phyloP scores from a whole-genome alignment of 176 grass and related monocot genomes.

The Panicum miliaceum region DNA sequence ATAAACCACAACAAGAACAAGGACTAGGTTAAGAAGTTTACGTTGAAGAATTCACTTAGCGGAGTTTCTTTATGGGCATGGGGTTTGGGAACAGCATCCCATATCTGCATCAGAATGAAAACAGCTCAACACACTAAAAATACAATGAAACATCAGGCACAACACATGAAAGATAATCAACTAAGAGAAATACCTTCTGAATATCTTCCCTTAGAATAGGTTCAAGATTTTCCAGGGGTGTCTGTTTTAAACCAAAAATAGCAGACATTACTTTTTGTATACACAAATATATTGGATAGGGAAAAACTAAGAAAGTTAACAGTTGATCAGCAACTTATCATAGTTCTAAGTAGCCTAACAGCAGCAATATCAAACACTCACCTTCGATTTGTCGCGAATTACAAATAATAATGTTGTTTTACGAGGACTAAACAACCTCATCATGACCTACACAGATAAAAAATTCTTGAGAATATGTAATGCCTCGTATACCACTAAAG shows the following conservation, averaged over 20 bases:
- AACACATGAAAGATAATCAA: constrained; percentile 19
- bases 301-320: constrained; percentile 5
- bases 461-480: not conserved
- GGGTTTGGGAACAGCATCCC: constrained; percentile 90
- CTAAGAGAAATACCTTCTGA: constrained; percentile 68
- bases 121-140: constrained; percentile 7
- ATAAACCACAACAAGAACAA: constrained; percentile 27
- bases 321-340: not conserved
- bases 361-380: constrained; percentile 18
- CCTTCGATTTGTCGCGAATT: constrained; percentile 27
- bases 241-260: constrained; percentile 58
- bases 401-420: constrained; percentile 66
- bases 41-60: constrained; percentile 92
- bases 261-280: not conserved
- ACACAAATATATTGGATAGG: constrained; percentile 8
- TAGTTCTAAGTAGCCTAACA: constrained; percentile 21
- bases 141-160: constrained; percentile 6
- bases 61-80: constrained; percentile 91
- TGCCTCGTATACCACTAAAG: not conserved
- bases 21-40: constrained; percentile 42
- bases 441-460: constrained; percentile 77
- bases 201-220: constrained; percentile 95
- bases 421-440: constrained; percentile 94
- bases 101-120: constrained; percentile 72
- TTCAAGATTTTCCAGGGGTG: constrained; percentile 90